These are phyloP conservation scores for Digitaria exilis DNA, from an alignment of 202 grass and related monocot genomes.

Conservation along the genomic window DNA sequence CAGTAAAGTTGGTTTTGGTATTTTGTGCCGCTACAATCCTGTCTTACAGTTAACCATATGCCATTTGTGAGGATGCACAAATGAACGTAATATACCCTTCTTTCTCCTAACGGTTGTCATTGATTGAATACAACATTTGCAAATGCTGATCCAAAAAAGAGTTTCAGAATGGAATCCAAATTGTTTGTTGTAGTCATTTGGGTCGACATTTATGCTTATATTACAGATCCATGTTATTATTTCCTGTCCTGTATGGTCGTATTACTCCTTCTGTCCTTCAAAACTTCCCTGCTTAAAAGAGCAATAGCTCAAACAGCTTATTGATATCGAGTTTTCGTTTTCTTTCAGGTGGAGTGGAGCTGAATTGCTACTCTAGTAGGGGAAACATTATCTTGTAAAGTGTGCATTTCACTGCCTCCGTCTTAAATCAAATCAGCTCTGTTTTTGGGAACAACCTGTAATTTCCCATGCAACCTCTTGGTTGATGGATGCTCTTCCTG, in stretches of 20 bases:
- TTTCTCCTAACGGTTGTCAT: constrained; percentile 5
- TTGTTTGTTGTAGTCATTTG: not conserved
- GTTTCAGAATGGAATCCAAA: not conserved
- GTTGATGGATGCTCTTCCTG: constrained; percentile 55
- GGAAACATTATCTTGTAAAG: not conserved
- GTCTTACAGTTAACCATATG: not conserved
- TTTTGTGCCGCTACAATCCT: not conserved
- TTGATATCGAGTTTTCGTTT: constrained; percentile 1
- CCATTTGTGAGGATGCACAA: constrained; percentile 13
- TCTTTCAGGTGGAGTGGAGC: constrained; percentile 32
- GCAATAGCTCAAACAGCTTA: constrained; percentile 29
- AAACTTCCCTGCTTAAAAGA: not conserved
- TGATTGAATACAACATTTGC: constrained; percentile 6
- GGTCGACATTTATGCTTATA: constrained; percentile 2
- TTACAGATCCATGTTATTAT: not conserved
- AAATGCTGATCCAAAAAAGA: constrained; percentile 20
- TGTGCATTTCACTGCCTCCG: constrained; percentile 19
- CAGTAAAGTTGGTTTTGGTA: constrained; percentile 6
- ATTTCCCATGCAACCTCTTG: constrained; percentile 45
- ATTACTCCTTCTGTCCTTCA: constrained; percentile 34
- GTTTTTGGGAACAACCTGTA: constrained; percentile 29
- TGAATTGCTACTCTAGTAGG: not conserved
- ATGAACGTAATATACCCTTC: not conserved
- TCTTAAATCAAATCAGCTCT: constrained; percentile 14
- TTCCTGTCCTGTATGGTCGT: not conserved